phyloP scores from a whole-genome alignment of 2,329 filamentous ascomycete genomes.

The Aspergillus amoenus region DNA sequence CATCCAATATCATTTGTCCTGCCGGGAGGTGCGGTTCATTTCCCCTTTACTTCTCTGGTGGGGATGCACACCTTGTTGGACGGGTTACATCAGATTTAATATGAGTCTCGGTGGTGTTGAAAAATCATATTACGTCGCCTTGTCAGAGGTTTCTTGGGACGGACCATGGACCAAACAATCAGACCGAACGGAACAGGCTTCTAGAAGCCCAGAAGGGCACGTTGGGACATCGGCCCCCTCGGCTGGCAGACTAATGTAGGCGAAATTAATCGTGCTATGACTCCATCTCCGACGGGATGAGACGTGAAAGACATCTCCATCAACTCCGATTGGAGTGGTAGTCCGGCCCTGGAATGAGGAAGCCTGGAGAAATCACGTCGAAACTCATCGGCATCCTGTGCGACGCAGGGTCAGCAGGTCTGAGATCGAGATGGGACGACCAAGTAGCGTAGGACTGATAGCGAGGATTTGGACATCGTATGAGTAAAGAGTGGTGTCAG shows the following conservation, averaged over 20 bases:
- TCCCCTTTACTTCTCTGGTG: not conserved
- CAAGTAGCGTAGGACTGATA: constrained; percentile 18
- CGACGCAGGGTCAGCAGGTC: constrained; percentile 1
- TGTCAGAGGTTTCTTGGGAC: not conserved
- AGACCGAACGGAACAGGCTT: constrained; percentile 9
- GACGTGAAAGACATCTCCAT: not conserved
- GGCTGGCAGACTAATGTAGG: not conserved
- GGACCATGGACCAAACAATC: constrained; percentile 6
- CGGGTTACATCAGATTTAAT: not conserved
- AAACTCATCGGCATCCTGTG: not conserved
- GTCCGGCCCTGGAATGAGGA: not conserved
- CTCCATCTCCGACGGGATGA: not conserved
- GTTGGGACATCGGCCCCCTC: not conserved
- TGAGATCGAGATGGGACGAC: constrained; percentile 13
- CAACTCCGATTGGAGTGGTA: not conserved
- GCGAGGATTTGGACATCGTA: constrained; percentile 3
- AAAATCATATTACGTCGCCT: not conserved
- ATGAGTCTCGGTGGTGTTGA: not conserved
- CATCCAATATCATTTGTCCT: not conserved
- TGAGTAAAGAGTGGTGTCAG: constrained; percentile 1
- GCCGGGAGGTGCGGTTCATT: not conserved
- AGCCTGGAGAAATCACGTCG: too few species aligned
- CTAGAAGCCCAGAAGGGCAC: constrained; percentile 1
- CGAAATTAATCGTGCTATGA: constrained; percentile 3
- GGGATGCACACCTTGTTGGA: not conserved